Conservation (phyloP, 352 stramenopile species). For the Phytophthora uliginosa region DNA sequence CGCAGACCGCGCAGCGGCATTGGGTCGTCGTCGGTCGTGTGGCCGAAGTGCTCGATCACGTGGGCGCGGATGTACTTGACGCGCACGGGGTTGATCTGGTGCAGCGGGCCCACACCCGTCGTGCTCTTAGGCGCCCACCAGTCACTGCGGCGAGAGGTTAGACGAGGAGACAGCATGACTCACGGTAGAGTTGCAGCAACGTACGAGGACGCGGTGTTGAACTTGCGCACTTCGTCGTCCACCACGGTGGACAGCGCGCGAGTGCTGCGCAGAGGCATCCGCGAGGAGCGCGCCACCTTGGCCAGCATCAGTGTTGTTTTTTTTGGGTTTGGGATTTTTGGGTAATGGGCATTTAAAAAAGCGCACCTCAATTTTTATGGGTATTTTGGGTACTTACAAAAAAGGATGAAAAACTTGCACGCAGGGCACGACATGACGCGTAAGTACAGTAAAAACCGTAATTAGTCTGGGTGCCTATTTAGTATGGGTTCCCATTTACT, state of each 20-base stretch:
- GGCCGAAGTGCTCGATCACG: constrained; percentile 72
- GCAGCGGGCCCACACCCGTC: constrained; percentile 79
- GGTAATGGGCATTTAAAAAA: no score
- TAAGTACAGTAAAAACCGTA: no score
- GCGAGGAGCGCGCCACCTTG: constrained; percentile 7
- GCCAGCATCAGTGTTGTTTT: no score
- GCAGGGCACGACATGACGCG: no score
- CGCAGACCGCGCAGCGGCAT: constrained; percentile 62
- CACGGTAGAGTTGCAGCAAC: constrained; percentile 14
- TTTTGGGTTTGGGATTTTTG: no score
- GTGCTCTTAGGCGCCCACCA: constrained; percentile 86
- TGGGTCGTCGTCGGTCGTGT: constrained; percentile 54
- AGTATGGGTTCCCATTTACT: no score
- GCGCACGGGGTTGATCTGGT: constrained; percentile 87
- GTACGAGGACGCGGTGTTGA: constrained; percentile 80
- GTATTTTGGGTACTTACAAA: no score
- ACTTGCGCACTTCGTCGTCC: constrained; percentile 85
- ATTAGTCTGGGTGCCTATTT: no score
- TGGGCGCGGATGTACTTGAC: constrained; percentile 88
- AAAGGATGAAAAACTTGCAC: no score
- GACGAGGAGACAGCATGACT: background rate
- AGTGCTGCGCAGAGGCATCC: constrained; percentile 19
- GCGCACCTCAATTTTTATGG: no score
- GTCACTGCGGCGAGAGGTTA: constrained; percentile 52
- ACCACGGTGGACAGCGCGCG: constrained; percentile 74